phyloP scores from a whole-genome alignment of 106 monocot genomes.

The Posidonia australis region DNA sequence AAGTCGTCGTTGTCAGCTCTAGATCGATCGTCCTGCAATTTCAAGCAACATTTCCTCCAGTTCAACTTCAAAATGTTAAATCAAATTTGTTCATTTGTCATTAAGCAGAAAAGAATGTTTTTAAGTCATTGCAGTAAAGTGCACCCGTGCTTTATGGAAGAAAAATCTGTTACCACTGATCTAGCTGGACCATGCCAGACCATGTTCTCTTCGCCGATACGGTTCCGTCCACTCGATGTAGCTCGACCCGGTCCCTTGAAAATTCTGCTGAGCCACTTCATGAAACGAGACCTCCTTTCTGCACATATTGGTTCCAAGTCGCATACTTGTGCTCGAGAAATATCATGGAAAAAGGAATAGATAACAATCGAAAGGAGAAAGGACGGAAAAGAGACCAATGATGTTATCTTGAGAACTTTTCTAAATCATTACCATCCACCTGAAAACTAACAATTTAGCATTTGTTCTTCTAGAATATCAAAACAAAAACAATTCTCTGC shows the following conservation, averaged over 20 bases:
- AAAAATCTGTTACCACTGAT: constrained; percentile 41
- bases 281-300: constrained; percentile 56
- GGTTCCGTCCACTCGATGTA: constrained; percentile 24
- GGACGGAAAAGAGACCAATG: too few species aligned
- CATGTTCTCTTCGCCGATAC: constrained; percentile 50
- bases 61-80: too few species aligned
- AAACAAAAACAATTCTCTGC: too few species aligned
- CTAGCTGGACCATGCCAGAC: constrained; percentile 45
- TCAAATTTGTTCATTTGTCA: neutral
- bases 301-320: constrained; percentile 11
- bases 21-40: constrained; percentile 48
- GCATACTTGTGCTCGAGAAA: constrained; percentile 32
- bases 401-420: too few species aligned
- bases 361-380: too few species aligned
- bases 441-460: too few species aligned
- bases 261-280: constrained; percentile 79
- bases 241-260: too few species aligned
- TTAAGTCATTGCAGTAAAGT: too few species aligned
- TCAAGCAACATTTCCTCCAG: neutral
- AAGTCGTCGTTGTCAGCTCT: constrained; percentile 75
- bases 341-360: too few species aligned
- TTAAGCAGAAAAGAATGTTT: neutral
- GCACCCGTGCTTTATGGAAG: too few species aligned
- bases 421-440: too few species aligned
- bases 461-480: too few species aligned